These are phyloP conservation scores for Dothideomycetes sp. DNA, from an alignment of 2,329 filamentous ascomycete genomes.

Conservation along the genomic window DNA sequence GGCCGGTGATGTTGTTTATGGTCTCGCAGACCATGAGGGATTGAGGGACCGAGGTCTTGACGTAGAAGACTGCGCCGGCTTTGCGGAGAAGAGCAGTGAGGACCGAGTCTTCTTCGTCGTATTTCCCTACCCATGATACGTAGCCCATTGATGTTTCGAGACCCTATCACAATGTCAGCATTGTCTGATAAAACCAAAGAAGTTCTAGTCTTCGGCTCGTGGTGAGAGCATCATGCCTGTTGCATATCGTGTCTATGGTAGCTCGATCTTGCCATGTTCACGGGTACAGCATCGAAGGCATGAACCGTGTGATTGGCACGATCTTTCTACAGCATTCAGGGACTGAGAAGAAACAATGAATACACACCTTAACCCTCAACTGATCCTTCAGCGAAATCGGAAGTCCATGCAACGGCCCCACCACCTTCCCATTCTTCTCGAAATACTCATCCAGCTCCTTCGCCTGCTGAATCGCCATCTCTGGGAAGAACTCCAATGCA, in stretches of 20 bases:
- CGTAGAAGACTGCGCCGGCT: constrained; percentile 42
- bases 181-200: no score
- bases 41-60: constrained; percentile 43
- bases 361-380: constrained; percentile 8
- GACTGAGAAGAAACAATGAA: no score
- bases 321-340: no score
- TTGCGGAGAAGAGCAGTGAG: constrained; percentile 47
- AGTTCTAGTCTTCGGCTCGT: no score
- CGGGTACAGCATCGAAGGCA: no score
- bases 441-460: constrained; percentile 39
- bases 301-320: no score
- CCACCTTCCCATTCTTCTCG: constrained; percentile 25
- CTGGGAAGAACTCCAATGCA: constrained; percentile 29
- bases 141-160: constrained; percentile 49
- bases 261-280: no score
- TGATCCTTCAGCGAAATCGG: constrained; percentile 14
- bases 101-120: constrained; percentile 43
- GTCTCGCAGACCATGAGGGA: constrained; percentile 46
- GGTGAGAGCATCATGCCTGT: no score
- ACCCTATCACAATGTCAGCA: constrained; percentile 15
- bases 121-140: constrained; percentile 47
- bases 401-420: constrained; percentile 21
- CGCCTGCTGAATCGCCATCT: constrained; percentile 33
- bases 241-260: no score
- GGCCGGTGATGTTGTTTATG: constrained; percentile 38